Evolutionary conservation across 192 early-diverging fungal genomes (phyloP).

Genomic region (Coemansia sp.): DNA sequence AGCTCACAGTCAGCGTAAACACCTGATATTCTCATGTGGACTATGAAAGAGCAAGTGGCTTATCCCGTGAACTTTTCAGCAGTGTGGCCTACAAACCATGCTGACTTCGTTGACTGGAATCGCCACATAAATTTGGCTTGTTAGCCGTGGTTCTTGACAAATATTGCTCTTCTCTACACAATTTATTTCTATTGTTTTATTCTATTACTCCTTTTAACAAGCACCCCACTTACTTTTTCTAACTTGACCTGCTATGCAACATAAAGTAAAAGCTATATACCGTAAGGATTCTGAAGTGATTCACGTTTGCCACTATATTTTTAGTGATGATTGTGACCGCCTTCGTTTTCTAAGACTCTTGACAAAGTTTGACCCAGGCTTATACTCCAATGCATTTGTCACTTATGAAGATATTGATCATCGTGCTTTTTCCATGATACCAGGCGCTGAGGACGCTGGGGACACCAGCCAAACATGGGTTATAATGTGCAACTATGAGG

Average conservation of each 20-base stretch:
- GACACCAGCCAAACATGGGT: background rate
- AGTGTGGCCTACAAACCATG: background rate
- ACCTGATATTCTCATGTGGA: background rate
- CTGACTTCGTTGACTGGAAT: background rate
- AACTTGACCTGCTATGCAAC: background rate
- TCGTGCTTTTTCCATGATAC: background rate
- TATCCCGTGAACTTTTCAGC: background rate
- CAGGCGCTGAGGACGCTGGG: background rate
- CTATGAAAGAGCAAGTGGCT: background rate
- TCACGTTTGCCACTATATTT: background rate
- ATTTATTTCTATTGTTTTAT: too few relatives aligned
- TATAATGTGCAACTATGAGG: background rate
- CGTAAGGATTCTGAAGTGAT: background rate
- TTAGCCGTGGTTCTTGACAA: background rate
- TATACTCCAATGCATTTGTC: background rate
- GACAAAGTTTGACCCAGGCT: background rate
- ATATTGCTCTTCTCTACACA: background rate
- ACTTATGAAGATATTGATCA: background rate
- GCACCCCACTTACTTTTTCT: background rate
- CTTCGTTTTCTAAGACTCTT: conserved; percentile 3
- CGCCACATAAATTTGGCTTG: background rate
- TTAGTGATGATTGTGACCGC: background rate
- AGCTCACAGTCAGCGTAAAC: background rate
- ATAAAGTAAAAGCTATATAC: background rate
- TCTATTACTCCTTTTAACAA: background rate